Conservation (phyloP, 2,329 filamentous ascomycete genomes). For the Colletotrichum cuscutae region DNA sequence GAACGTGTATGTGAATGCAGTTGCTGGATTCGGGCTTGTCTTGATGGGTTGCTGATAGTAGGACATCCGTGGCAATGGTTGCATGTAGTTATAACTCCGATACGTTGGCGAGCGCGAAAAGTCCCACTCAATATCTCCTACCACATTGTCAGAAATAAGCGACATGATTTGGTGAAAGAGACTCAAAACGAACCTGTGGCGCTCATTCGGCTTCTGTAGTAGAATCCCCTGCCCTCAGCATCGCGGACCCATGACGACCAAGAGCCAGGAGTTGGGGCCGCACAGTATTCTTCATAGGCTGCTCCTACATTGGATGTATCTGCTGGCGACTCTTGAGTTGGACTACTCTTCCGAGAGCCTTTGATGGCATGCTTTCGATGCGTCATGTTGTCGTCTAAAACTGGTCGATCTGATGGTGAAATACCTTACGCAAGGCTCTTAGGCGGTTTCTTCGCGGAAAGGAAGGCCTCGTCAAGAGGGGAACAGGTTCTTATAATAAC, state of each 20-base stretch:
- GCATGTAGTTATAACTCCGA: background rate
- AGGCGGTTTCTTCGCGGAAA: no score
- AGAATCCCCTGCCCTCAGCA: background rate
- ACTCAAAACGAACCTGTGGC: background rate
- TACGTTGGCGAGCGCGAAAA: background rate
- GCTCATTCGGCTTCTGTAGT: conserved; percentile 13
- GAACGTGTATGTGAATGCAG: background rate
- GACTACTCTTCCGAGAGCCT: background rate
- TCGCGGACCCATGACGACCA: conserved; percentile 19
- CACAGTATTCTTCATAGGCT: no score
- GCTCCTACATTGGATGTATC: background rate
- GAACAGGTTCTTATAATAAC: background rate
- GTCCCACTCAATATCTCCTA: conserved; percentile 2
- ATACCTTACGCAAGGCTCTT: background rate
- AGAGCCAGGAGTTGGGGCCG: background rate
- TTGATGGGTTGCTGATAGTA: background rate
- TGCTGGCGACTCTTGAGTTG: background rate
- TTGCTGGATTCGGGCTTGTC: background rate
- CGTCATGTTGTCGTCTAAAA: background rate
- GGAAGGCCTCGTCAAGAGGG: background rate
- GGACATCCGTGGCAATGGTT: background rate
- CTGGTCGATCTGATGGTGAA: no score
- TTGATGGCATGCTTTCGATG: background rate
- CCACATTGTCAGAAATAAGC: background rate
- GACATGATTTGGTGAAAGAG: fast-evolving